Percentiles rank a stretch among this genome's conserved stretches.
phyloP scores from a whole-genome alignment of 805 yeast genomes.

The Wickerhamomyces pijperi region DNA sequence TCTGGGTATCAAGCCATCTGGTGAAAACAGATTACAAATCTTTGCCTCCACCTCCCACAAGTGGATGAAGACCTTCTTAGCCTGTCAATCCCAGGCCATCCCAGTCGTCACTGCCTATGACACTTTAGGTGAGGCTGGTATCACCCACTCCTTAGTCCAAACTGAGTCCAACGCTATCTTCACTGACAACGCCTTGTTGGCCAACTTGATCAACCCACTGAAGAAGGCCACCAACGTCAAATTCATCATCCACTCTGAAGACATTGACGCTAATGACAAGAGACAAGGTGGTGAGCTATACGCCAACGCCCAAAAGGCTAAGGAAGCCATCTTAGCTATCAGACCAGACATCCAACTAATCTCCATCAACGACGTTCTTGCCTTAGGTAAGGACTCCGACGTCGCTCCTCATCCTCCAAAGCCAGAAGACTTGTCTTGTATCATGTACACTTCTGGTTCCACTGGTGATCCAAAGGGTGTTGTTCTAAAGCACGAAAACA shows the following conservation, averaged over 20 bases:
- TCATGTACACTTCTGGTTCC: conserved; percentile 66
- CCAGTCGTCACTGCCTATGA: conserved; percentile 95
- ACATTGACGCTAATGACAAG: conserved; percentile 48
- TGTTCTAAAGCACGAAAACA: conserved; percentile 47
- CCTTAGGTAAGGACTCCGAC: conserved; percentile 47
- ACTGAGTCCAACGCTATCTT: conserved; percentile 72
- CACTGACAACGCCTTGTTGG: conserved; percentile 70
- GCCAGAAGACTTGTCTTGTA: conserved; percentile 43
- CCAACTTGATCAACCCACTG: conserved; percentile 61
- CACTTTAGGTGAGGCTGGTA: conserved; percentile 81
- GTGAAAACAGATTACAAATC: conserved; percentile 59
- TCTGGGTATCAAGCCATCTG: conserved; percentile 57
- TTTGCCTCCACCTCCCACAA: conserved; percentile 80
- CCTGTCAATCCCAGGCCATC: conserved; percentile 65
- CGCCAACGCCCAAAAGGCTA: conserved; percentile 43
- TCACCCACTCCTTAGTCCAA: conserved; percentile 75
- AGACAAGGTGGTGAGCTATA: conserved; percentile 53
- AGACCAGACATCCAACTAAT: conserved; percentile 69
- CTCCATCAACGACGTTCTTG: conserved; percentile 53
- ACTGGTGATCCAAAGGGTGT: conserved; percentile 82
- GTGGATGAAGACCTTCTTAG: conserved; percentile 86
- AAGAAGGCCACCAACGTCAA: conserved; percentile 48
- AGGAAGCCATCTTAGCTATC: conserved; percentile 45
- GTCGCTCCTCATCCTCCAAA: conserved; percentile 29
- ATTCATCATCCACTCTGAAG: conserved; percentile 61